Evolutionary conservation across 1,284 basidiomycete species (phyloP).

Genomic region (Fomes fomentarius): DNA sequence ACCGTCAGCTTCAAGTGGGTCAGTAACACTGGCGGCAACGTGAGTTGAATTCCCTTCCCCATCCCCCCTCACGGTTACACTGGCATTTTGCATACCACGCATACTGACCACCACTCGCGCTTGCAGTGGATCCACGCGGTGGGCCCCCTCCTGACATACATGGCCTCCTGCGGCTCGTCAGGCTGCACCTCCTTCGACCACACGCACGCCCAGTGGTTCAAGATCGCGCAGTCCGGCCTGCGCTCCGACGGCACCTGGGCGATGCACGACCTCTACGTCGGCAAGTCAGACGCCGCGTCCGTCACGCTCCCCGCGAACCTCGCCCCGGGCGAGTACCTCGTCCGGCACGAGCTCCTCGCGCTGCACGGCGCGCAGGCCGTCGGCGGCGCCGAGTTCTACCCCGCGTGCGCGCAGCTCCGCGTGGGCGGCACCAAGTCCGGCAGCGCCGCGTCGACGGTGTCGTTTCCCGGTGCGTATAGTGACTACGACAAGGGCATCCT

Average conservation of each 20-base stretch:
- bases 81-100: background rate
- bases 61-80: background rate
- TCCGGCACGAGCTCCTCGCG: conserved; percentile 68
- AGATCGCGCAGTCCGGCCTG: conserved; percentile 50
- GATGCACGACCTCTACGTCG: conserved; percentile 37
- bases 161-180: conserved; percentile 58
- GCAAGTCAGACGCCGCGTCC: conserved; percentile 40
- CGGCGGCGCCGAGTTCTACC: conserved; percentile 74
- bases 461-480: conserved; percentile 65
- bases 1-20: conserved; percentile 56
- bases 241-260: conserved; percentile 41
- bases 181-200: conserved; percentile 63
- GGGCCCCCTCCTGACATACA: conserved; percentile 72
- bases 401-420: conserved; percentile 61
- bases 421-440: conserved; percentile 56
- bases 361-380: conserved; percentile 54
- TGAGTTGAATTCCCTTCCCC: conserved; percentile 19
- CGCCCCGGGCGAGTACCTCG: conserved; percentile 63
- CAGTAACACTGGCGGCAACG: conserved; percentile 42
- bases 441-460: conserved; percentile 46
- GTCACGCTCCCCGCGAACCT: conserved; percentile 58
- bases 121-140: conserved; percentile 41
- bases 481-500: conserved; percentile 65
- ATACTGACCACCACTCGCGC: background rate
- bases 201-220: conserved; percentile 67